Base-by-base conservation (phyloP, 306 rosid genomes). In the Pueraria montana region DNA sequence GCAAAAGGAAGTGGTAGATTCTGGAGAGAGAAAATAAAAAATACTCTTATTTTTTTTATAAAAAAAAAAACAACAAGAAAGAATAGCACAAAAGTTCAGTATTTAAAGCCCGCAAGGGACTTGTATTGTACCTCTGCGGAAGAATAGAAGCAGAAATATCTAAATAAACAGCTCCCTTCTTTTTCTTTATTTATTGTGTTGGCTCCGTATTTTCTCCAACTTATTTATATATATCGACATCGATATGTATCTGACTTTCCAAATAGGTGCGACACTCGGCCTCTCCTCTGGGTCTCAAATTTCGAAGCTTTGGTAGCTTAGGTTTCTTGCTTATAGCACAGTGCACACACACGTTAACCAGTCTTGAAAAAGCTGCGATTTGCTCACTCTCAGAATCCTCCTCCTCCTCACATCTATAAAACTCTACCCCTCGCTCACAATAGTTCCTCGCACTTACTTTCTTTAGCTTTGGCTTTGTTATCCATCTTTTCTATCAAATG, bases 301-400 rank as follows among this genome's bases (percentile, higher is more conserved):
- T 85, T 75, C 85, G 26, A 81, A 70, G 64, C 36, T 42, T 26
- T 36, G 7, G 8, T 26, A 23, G 40, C 68, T 52, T 36, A 26
- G 72, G 74, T 74, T 75, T 78, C 48, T 87, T 87, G 75, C 90
- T 87, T 88, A 55, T 67, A 42, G 20, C 59, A 32, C 65, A 80
- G 79, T 72, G 74, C 71, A 74, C 94, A 84, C 71, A 74, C 94
- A 84, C 90, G 86, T 84, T 88, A 85, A 82, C 30, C 70, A 48
- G 55, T 56, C 76, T 84, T 46, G 87, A 67, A 83, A 89, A 88
- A 56, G 81, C 88, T 82, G 83, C 88, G 9, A 53, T 61, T 72
- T 70, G 24, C 68, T 43, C 36, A 74, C 82, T 43, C 83, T 64
- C 10, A 79, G 32, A 46, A 43, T 70, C 13, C 46, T n/a, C 46